Evolutionary conservation across 306 rosid species (phyloP).

Genomic region (Pyrus bretschneideri): DNA sequence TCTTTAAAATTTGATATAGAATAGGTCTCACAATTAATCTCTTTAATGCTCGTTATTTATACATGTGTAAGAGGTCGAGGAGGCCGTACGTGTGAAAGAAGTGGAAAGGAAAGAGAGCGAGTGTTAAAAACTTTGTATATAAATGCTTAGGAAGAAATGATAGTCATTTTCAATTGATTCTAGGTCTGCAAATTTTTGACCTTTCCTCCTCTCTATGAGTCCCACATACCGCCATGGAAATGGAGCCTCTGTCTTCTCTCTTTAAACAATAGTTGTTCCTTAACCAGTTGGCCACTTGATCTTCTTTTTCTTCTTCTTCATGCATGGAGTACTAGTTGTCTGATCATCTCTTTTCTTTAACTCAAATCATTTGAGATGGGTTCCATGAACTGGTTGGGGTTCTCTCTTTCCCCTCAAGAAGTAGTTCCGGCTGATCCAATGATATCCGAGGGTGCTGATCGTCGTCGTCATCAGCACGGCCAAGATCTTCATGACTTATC

Average conservation of each 20-base stretch:
- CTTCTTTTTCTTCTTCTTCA: constrained; percentile 27
- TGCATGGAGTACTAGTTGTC: constrained; percentile 21
- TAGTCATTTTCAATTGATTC: constrained; percentile 20
- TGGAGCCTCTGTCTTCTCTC: constrained; percentile 10
- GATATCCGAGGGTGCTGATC: constrained; percentile 23
- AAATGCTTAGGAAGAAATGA: constrained; percentile 12
- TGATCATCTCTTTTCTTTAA: neutral
- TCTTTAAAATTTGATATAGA: no score
- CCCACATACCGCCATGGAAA: constrained; percentile 9
- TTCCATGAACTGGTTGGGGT: constrained; percentile 78
- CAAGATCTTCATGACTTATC: constrained; percentile 16
- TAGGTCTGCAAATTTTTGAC: constrained; percentile 27
- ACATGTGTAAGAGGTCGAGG: constrained; percentile 22
- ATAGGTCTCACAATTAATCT: no score
- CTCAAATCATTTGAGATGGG: neutral
- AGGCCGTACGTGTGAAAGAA: constrained; percentile 17
- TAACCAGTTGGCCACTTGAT: neutral
- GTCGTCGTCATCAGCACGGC: neutral
- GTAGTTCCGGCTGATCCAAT: constrained; percentile 11
- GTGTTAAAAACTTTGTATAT: neutral
- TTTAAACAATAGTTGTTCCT: neutral
- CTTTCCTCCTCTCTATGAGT: constrained; percentile 33
- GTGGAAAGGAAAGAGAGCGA: neutral
- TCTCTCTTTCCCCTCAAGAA: constrained; percentile 81
- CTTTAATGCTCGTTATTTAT: constrained; percentile 10